phyloP scores from a whole-genome alignment of 2,329 filamentous ascomycete species.

The Aspergillus ustus region DNA sequence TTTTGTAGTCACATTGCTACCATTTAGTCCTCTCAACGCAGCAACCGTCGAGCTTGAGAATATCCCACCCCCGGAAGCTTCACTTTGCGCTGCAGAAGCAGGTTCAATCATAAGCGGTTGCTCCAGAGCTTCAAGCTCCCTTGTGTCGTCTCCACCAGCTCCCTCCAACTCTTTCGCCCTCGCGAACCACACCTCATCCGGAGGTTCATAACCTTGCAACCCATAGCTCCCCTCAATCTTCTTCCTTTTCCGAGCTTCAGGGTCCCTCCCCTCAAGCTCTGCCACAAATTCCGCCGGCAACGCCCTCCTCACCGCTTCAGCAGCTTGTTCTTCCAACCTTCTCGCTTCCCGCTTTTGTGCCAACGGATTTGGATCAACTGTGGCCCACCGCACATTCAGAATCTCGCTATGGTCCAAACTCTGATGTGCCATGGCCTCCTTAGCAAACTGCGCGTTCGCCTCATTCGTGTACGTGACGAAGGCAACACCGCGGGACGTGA shows the following conservation, averaged over 20 bases:
- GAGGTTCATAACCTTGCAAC: conserved; percentile 87
- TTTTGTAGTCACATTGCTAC: conserved; percentile 49
- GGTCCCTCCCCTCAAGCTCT: conserved; percentile 89
- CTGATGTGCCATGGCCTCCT: conserved; percentile 96
- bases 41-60: conserved; percentile 82
- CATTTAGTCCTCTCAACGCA: conserved; percentile 67
- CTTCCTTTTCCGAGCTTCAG: conserved; percentile 82
- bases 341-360: conserved; percentile 89
- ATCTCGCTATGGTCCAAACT: conserved; percentile 88
- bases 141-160: conserved; percentile 58
- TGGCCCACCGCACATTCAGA: conserved; percentile 96
- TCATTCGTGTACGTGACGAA: conserved; percentile 96
- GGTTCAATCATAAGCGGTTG: conserved; percentile 53
- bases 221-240: conserved; percentile 90
- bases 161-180: conserved; percentile 72
- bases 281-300: conserved; percentile 89
- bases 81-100: conserved; percentile 36
- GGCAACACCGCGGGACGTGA: conserved; percentile 86
- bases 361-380: conserved; percentile 92
- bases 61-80: conserved; percentile 65
- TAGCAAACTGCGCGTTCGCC: conserved; percentile 86
- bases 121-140: conserved; percentile 59
- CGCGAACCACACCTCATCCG: conserved; percentile 91
- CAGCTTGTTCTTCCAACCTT: conserved; percentile 91
- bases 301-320: conserved; percentile 86